Evolutionary conservation across 495 filamentous ascomycete species (phyloP), one percentile per base, ranked within the genome.

Genomic region (Podospora fimiseda): DNA sequence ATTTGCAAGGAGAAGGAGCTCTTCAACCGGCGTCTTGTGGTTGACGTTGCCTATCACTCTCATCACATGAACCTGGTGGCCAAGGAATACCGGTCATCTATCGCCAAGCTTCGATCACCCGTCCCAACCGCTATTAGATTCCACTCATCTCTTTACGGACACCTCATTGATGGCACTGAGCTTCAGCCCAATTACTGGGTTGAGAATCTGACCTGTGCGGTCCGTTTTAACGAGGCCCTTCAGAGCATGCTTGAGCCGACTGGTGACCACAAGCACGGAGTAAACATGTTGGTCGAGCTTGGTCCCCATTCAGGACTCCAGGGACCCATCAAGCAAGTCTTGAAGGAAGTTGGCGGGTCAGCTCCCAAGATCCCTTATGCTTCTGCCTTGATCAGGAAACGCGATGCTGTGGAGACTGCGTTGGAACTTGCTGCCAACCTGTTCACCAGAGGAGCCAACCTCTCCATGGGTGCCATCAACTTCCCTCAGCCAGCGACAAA

Each of bases 21-120:
- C 13, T 85, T 85, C 59, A 72, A 66, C 40, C 70, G 81, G 41
- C 70, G 71, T 11, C 73, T 87, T 0, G 64, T 70, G 14, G 80
- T 86, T n/a, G 72, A 79, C 23, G 67, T 74, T 19, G 83, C 82
- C 1, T 87, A 83, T 54, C 84, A 88, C 57, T 85, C 82, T 2
- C 74, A 76, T 45, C 80, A 86, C 53, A 86, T 87, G 76, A 59
- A 70, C 38, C 53, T 72, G 33, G 64, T 75, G n/a, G 68, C 70
- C 39, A 62, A 72, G 38, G 69, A 64, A 15, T 76, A 77, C 53
- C 51, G 56, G 5, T 53, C 56, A 2, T 67, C 65, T 33, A 60
- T 69, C 30, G 56, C 61, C 47, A 56, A 61, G 24, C 33, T 71
- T 21, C 62, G 57, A 36, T 44, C 67, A 11, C 71, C 61, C 3